A percentile compares a stretch with the other conserved stretches of the same genome.
Evolutionary conservation across 805 yeast species (phyloP).

Genomic region (Komagataella populi): DNA sequence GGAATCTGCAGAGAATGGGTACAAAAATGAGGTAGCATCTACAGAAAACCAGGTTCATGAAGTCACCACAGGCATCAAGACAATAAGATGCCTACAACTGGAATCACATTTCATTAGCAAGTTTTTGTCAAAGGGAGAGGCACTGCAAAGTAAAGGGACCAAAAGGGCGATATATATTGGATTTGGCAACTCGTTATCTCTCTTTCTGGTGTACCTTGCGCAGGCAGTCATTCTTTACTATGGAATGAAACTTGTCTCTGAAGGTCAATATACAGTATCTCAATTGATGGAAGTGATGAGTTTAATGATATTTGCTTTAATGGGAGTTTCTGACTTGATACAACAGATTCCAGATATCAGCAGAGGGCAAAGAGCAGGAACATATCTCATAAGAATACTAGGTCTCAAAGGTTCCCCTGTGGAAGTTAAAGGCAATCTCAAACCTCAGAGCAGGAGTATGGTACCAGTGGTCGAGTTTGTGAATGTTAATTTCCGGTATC

Average conservation of each 20-base stretch:
- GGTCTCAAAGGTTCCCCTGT: slow-evolving; percentile 17
- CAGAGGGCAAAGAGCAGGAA: slow-evolving; percentile 67
- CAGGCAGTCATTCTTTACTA: slow-evolving; percentile 68
- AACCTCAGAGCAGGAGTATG: slow-evolving; percentile 10
- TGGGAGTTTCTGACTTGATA: slow-evolving; percentile 46
- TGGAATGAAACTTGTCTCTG: slow-evolving; percentile 62
- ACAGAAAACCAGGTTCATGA: slow-evolving; percentile 42
- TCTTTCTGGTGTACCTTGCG: slow-evolving; percentile 39
- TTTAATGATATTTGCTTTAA: slow-evolving; percentile 58
- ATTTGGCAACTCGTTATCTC: slow-evolving; percentile 46
- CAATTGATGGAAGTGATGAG: slow-evolving; percentile 59
- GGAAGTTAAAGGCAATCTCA: slow-evolving; percentile 23
- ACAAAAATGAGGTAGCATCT: slow-evolving; percentile 40
- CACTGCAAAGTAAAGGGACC: slow-evolving; percentile 25
- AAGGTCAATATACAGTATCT: slow-evolving; percentile 36
- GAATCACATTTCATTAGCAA: slow-evolving; percentile 29
- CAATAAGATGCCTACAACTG: slow-evolving; percentile 47
- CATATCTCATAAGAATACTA: slow-evolving; percentile 30
- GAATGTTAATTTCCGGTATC: slow-evolving; percentile 36
- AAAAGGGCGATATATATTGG: slow-evolving; percentile 52
- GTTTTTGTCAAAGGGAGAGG: slow-evolving; percentile 17
- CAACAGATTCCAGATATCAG: slow-evolving; percentile 66
- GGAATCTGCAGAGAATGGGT: slow-evolving; percentile 41
- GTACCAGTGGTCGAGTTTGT: slow-evolving; percentile 21
- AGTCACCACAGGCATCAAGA: slow-evolving; percentile 40